Conservation (phyloP, 176 grass and related monocot genomes). For the Raddia guianensis region DNA sequence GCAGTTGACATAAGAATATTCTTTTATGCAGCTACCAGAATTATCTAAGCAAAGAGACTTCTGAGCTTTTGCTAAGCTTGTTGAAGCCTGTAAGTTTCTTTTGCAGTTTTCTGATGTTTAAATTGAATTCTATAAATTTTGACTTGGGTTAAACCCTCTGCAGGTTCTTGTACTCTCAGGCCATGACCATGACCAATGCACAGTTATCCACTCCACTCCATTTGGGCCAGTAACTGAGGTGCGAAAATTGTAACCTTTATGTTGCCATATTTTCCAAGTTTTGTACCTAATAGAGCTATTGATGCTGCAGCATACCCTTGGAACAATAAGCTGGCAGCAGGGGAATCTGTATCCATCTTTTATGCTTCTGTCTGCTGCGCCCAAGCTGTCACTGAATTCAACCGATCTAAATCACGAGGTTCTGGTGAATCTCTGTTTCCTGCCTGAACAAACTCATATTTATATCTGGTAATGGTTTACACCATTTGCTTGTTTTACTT, state of each 20-base stretch:
- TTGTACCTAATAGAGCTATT: constrained; percentile 42
- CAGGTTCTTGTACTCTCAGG: constrained; percentile 89
- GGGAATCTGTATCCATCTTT: constrained; percentile 96
- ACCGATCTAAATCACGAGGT: constrained; percentile 57
- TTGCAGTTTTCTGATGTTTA: constrained; percentile 24
- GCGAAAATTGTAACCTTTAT: constrained; percentile 35
- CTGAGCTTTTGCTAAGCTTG: constrained; percentile 72
- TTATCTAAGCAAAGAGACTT: constrained; percentile 87
- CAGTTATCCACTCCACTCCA: constrained; percentile 65
- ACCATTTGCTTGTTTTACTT: constrained; percentile 24
- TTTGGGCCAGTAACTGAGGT: constrained; percentile 73
- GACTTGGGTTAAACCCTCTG: constrained; percentile 39
- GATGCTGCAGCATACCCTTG: constrained; percentile 78
- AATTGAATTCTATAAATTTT: constrained; percentile 23
- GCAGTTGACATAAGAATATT: constrained; percentile 20
- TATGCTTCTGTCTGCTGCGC: constrained; percentile 80
- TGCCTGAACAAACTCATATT: constrained; percentile 93
- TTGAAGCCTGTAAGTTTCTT: constrained; percentile 76
- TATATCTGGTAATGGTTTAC: constrained; percentile 73
- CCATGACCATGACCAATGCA: constrained; percentile 99
- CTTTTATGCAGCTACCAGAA: constrained; percentile 85
- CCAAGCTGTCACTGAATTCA: constrained; percentile 58
- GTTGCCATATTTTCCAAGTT: neutral
- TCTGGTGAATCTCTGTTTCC: constrained; percentile 74
- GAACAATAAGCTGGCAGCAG: constrained; percentile 94